Evolutionary conservation across 192 early-diverging fungal species (phyloP), one percentile per base, ranked within the genome.

Genomic region (Podila minutissima): DNA sequence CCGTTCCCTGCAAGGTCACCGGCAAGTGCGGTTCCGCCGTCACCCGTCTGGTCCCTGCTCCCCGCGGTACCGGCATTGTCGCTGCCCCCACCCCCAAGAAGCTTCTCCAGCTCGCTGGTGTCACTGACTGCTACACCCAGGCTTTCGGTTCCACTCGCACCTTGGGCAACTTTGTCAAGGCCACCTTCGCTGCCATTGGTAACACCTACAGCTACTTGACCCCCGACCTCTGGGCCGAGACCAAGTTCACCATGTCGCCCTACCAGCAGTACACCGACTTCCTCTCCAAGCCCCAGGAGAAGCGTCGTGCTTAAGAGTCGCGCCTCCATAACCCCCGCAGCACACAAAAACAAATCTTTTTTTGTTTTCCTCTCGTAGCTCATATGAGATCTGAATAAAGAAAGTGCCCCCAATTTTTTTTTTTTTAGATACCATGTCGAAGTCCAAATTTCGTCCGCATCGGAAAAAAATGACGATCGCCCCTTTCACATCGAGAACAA

Each of bases 111-210:
- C 91, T 98, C 72, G 97, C 97, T 74, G 97, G 97, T 95, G 94
- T 99, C 86, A 90, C 90, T 69, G 97, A 99, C 88, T 95, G 94
- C 91, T 99, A 99, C 93, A 99, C 97, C 84, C 91, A 94, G 63
- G 89, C 97, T 85, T 89, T 94, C 76, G 97, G 97, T 84, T 95
- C 95, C 78, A 99, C 97, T 92, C 94, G 93, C 86, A 99, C 97
- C 78, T 93, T 97, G 69, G 97, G 97, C 83, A 99, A 99, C 95
- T 98, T 98, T 82, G 95, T 99, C 87, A 99, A 99, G 95, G 97
- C 97, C 71, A 93, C 94, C 77, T 99, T 99, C 88, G 91, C 93
- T 85, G 97, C 96, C 84, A 97, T 98, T 86, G 89, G 92, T 84
- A 93, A 95, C 91, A 98, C 96, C 83, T 98, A 98, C 92, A 92